Evolutionary conservation across 495 filamentous ascomycete genomes (phyloP).

Genomic region (Penicillium nucicola): DNA sequence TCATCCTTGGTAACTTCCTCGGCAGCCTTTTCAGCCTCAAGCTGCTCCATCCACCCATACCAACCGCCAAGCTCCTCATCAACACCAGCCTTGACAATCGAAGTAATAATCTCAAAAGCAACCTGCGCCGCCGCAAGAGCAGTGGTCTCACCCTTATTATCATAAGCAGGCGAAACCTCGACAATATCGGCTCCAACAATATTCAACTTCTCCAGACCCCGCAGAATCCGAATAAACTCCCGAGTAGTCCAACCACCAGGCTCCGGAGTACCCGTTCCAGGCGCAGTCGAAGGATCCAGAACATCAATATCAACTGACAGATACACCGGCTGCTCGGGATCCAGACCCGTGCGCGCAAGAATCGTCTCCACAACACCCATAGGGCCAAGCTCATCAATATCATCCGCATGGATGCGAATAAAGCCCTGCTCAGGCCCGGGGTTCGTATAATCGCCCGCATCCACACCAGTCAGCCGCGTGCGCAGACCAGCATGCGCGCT

Average conservation of each 20-base stretch:
- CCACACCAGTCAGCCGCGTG: conserved; percentile 65
- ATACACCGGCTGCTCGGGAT: conserved; percentile 64
- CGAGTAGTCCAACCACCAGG: conserved; percentile 72
- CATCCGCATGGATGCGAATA: conserved; percentile 61
- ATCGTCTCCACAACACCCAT: conserved; percentile 58
- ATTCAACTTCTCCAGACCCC: conserved; percentile 67
- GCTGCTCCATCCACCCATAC: conserved; percentile 37
- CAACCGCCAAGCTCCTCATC: conserved; percentile 44
- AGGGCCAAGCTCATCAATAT: conserved; percentile 65
- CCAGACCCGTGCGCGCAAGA: conserved; percentile 58
- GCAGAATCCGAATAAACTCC: conserved; percentile 66
- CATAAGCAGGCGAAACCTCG: conserved; percentile 83
- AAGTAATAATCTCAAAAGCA: conserved; percentile 77
- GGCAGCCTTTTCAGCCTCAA: conserved; percentile 10
- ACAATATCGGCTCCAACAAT: conserved; percentile 76
- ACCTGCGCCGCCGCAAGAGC: conserved; percentile 81
- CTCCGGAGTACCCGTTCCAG: conserved; percentile 72
- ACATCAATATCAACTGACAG: conserved; percentile 76
- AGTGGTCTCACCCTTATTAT: conserved; percentile 79
- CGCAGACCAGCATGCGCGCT: conserved; percentile 77
- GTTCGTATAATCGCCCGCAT: conserved; percentile 61
- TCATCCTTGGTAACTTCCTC: conserved; percentile 39
- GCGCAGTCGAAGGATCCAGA: conserved; percentile 66
- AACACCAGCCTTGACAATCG: conserved; percentile 69
- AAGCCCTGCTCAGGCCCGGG: conserved; percentile 59